These are phyloP conservation scores for Lachancea dasiensis DNA, from an alignment of 805 yeast genomes.

Conservation along the genomic window DNA sequence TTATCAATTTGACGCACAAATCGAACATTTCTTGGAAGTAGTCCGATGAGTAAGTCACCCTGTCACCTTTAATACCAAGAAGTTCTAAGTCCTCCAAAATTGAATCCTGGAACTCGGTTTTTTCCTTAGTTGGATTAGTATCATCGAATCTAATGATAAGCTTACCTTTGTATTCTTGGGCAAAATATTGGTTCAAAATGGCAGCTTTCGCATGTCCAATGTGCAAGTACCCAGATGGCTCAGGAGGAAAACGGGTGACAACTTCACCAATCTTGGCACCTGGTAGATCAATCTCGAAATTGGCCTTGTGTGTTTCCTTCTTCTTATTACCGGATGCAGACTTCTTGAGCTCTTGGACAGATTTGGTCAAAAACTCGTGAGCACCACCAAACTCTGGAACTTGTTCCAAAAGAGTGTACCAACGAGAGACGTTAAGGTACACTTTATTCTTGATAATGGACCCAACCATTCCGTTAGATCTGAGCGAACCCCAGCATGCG, in stretches of 20 bases:
- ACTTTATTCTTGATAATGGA: constrained; percentile 81
- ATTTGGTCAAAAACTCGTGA: constrained; percentile 59
- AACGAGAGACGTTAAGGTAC: constrained; percentile 82
- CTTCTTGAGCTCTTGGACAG: constrained; percentile 70
- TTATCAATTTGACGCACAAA: constrained; percentile 76
- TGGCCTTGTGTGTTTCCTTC: constrained; percentile 89
- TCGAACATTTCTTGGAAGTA: constrained; percentile 91
- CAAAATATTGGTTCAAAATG: constrained; percentile 91
- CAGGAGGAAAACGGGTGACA: constrained; percentile 99
- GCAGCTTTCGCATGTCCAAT: constrained; percentile 99
- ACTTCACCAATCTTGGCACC: constrained; percentile 93
- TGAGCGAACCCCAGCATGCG: constrained; percentile 87
- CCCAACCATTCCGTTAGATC: constrained; percentile 91
- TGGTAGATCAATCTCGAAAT: constrained; percentile 85
- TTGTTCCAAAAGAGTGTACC: constrained; percentile 76
- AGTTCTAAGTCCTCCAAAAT: constrained; percentile 87
- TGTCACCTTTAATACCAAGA: constrained; percentile 90
- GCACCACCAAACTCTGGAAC: constrained; percentile 63
- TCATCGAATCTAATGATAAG: constrained; percentile 96
- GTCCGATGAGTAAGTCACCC: constrained; percentile 82
- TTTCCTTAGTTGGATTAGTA: constrained; percentile 96
- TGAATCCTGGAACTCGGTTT: constrained; percentile 87
- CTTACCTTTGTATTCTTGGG: constrained; percentile 92
- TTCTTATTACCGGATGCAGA: constrained; percentile 57
- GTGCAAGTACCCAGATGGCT: constrained; percentile 95